Evolutionary conservation across 208 protist genomes (phyloP).

Genomic region (Leishmania braziliensis): DNA sequence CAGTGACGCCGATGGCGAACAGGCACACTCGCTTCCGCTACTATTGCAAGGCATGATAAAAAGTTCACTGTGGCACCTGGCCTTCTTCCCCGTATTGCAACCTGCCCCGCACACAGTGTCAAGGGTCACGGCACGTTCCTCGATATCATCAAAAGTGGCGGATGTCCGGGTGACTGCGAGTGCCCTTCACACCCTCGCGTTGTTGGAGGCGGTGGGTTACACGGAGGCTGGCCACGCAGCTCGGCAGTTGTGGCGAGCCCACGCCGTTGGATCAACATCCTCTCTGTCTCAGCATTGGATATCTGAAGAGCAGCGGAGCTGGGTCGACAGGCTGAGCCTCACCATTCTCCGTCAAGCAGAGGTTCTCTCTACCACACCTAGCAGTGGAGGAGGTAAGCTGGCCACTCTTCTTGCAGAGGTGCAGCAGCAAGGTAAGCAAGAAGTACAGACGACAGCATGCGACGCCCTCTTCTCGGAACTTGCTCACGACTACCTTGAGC

Average conservation of each 20-base stretch:
- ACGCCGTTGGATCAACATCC: background rate
- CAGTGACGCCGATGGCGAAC: background rate
- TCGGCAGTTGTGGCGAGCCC: conserved; percentile 8
- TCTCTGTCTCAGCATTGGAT: background rate
- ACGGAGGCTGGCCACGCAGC: conserved; percentile 15
- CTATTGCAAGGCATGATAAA: background rate
- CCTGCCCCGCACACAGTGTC: background rate
- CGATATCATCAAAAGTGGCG: background rate
- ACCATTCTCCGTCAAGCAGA: conserved; percentile 16
- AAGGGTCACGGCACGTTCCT: background rate
- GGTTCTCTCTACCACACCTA: background rate
- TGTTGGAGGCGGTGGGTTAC: conserved; percentile 29
- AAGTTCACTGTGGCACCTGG: conserved; percentile 24
- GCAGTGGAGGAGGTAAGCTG: background rate
- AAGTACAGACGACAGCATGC: background rate
- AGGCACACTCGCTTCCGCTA: background rate
- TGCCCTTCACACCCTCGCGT: conserved; percentile 7
- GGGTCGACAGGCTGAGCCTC: conserved; percentile 11
- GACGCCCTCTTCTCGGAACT: conserved; percentile 40
- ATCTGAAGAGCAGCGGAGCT: background rate
- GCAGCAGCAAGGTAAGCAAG: conserved; percentile 3
- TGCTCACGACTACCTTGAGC: conserved; percentile 20
- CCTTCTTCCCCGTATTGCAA: conserved; percentile 11
- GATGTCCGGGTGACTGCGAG: background rate
- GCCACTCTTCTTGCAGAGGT: conserved; percentile 1